Evolutionary conservation across 2,329 filamentous ascomycete genomes (phyloP).

Genomic region (Neobulgaria alba): DNA sequence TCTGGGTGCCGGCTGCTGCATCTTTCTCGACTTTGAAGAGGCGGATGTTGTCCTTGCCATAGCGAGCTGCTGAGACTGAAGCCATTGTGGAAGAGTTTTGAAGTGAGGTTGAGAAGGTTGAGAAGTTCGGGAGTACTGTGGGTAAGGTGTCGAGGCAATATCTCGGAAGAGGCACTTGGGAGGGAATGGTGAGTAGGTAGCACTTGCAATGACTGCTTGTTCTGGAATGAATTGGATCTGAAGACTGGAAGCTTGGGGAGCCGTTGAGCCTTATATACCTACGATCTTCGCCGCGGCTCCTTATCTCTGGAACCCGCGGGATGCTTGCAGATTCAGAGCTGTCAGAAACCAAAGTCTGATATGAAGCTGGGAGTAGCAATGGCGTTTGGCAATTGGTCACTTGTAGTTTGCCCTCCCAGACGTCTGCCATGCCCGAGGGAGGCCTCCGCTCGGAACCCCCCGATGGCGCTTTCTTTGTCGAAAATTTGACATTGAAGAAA

Average conservation of each 20-base stretch:
- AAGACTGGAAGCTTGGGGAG: not conserved
- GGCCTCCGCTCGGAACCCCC: not conserved
- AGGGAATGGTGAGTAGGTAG: not conserved
- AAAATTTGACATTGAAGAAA: too few species aligned
- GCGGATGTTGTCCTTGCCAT: conserved; percentile 97
- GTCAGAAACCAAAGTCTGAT: not conserved
- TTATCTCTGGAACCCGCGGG: not conserved
- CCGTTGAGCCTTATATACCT: not conserved
- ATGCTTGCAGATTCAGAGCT: not conserved
- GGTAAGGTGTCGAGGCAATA: not conserved
- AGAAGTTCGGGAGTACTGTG: not conserved
- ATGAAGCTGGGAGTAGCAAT: not conserved
- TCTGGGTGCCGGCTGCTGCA: conserved; percentile 66
- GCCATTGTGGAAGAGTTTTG: not conserved
- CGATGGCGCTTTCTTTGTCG: not conserved
- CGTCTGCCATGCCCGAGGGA: not conserved
- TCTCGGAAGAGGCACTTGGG: not conserved
- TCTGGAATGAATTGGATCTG: not conserved
- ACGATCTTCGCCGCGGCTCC: not conserved
- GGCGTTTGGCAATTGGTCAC: not conserved
- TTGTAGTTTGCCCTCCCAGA: not conserved
- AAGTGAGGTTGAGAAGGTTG: not conserved
- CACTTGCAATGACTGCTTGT: not conserved
- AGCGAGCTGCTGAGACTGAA: conserved; percentile 52
- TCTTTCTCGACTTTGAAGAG: conserved; percentile 90